Evolutionary conservation across 1,284 basidiomycete genomes (phyloP), one percentile per base, ranked within the genome.

Genomic region (Ceratobasidium sp.): DNA sequence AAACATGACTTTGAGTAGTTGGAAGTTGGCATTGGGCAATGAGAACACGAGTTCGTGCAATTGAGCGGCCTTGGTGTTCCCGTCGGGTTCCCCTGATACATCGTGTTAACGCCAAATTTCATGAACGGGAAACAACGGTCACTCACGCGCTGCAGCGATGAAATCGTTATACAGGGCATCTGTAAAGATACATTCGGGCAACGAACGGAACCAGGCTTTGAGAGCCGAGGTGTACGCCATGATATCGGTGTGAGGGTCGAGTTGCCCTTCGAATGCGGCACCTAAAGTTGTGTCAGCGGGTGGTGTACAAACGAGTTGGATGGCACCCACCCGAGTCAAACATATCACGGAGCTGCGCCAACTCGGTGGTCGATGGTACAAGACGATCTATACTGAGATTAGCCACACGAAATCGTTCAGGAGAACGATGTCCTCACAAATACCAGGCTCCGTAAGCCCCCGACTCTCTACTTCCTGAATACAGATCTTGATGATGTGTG

Each of bases 151-250:
- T 3, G 85, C 86, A 50, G 84, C 82, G 72, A 93, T 86, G 47
- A 90, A 82, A 5, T 84, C 81, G 71, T 83, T 80, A 75, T 91
- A 92, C 2, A 84, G 82, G 9, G 82, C 76, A n/a, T 86, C 76
- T 19, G 90, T 89, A 75, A 93, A 88, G 29, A 92, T 78, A 13
- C 89, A 85, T 71, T 90, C 88, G 7, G 91, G 91, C 27, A 93
- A 79, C 14, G 87, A 79, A 50, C 91, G 85, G 80, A 93, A 88
- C 88, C 89, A 93, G 0, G 87, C 83, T 78, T 93, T 93, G 75
- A 93, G 83, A 66, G 90, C 78, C 74, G 42, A 89, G 88, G 76
- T 92, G 87, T 30, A 93, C 86, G 75, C 93, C 91, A 21, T 70
- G 1, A 85, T 87, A 71, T 74, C 72, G 11, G 71, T 30, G 41